Conservation (phyloP, 1,284 basidiomycete genomes). For the Sanguinoderma infundibulare region DNA sequence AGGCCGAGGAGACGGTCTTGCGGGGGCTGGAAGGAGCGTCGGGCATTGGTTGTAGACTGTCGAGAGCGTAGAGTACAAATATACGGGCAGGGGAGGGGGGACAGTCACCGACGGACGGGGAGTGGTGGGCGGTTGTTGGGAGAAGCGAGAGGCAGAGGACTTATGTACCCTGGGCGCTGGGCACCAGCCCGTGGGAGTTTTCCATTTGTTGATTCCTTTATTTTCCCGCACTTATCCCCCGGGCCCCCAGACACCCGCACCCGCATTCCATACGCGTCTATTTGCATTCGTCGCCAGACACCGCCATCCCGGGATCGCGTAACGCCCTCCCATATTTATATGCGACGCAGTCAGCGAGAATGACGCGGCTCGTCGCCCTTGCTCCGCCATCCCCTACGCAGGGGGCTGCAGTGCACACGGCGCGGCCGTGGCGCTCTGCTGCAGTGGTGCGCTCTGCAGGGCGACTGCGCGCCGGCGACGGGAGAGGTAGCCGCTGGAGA, state of each 20-base stretch:
- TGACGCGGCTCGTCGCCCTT: constrained; percentile 2
- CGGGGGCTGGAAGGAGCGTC: constrained; percentile 39
- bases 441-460: background rate
- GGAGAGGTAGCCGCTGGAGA: constrained; percentile 18
- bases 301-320: constrained; percentile 22
- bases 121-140: constrained; percentile 31
- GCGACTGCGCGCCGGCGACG: constrained; percentile 4
- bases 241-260: constrained; percentile 19
- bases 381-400: background rate
- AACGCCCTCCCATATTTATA: constrained; percentile 15
- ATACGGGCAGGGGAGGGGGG: constrained; percentile 21
- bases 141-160: constrained; percentile 29
- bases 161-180: constrained; percentile 42
- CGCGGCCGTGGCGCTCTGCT: constrained; percentile 2
- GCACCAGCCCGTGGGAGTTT: constrained; percentile 31
- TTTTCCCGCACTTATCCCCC: constrained; percentile 22
- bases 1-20: constrained; percentile 41
- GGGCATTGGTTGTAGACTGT: constrained; percentile 32
- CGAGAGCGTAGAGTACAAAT: constrained; percentile 19
- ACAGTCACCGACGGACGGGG: constrained; percentile 23
- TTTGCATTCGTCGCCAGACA: constrained; percentile 14
- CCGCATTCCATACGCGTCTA: constrained; percentile 15
- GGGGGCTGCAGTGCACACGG: background rate
- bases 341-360: constrained; percentile 16
- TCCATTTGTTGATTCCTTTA: constrained; percentile 25